Conservation (phyloP, 768 basidiomycete species). For the Phanerochaete sordida region DNA sequence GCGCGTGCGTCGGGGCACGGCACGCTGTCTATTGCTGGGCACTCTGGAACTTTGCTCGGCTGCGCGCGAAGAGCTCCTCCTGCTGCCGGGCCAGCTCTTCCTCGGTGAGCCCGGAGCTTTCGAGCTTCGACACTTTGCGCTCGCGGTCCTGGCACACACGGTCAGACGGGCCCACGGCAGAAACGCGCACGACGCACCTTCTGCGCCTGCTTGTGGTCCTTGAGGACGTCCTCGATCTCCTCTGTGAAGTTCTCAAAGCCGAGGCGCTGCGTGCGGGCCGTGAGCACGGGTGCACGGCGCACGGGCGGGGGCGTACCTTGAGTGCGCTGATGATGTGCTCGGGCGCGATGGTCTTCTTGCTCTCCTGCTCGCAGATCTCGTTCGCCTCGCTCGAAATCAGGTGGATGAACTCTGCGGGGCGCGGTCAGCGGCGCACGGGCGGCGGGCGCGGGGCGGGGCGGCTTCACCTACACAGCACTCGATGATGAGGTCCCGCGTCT, state of each 20-base stretch:
- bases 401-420: constrained; percentile 89
- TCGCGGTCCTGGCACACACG: constrained; percentile 65
- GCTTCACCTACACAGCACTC: constrained; percentile 99
- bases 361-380: constrained; percentile 96
- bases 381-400: constrained; percentile 97
- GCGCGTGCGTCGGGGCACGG: constrained; percentile 1
- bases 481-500: constrained; percentile 94
- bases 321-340: constrained; percentile 94
- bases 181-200: constrained; percentile 53
- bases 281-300: neutral
- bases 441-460: constrained; percentile 11
- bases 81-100: constrained; percentile 88
- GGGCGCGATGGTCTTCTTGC: constrained; percentile 98
- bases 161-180: neutral
- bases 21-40: constrained; percentile 41
- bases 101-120: constrained; percentile 84
- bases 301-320: constrained; percentile 49
- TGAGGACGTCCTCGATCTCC: constrained; percentile 89
- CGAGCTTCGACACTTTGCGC: constrained; percentile 88
- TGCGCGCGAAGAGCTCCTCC: constrained; percentile 90
- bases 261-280: constrained; percentile 53
- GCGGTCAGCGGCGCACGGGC: neutral
- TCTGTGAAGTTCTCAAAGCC: constrained; percentile 90
- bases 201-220: constrained; percentile 94
- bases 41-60: constrained; percentile 75